phyloP scores from a whole-genome alignment of 2,329 filamentous ascomycete genomes.

The Fusarium tuaranense region DNA sequence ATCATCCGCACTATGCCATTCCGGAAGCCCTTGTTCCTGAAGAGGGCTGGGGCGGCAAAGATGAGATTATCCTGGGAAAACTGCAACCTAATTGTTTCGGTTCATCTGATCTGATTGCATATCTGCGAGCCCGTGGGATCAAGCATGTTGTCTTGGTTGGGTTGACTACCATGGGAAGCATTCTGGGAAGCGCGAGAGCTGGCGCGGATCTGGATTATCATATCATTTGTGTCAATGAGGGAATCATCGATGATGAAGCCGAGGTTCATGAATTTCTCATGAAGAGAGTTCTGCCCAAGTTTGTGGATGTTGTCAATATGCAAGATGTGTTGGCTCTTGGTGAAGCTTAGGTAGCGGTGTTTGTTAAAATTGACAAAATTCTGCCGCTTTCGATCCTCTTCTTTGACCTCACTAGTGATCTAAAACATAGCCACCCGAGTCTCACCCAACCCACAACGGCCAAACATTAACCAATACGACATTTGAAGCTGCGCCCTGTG shows the following conservation, averaged over 20 bases:
- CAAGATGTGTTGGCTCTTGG: background rate
- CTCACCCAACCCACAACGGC: background rate
- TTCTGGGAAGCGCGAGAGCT: background rate
- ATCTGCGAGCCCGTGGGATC: background rate
- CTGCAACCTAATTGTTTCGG: background rate
- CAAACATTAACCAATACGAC: background rate
- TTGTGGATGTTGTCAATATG: slow-evolving; percentile 4
- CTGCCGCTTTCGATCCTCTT: background rate
- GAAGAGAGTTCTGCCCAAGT: slow-evolving; percentile 8
- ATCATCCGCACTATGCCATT: background rate
- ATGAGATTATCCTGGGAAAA: background rate
- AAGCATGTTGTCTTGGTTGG: background rate
- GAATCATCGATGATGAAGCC: background rate
- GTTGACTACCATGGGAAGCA: background rate
- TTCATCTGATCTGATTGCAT: background rate
- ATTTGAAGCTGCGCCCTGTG: background rate
- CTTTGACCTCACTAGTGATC: background rate
- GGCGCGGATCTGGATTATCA: background rate
- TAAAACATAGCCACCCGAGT: background rate
- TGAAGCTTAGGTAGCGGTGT: background rate
- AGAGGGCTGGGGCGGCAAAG: background rate
- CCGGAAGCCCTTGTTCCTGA: background rate
- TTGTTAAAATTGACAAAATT: background rate
- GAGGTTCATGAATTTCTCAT: slow-evolving; percentile 9
- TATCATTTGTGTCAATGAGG: background rate